Conservation (phyloP, 2,329 filamentous ascomycete species). For the Tolypocladium amazonense region DNA sequence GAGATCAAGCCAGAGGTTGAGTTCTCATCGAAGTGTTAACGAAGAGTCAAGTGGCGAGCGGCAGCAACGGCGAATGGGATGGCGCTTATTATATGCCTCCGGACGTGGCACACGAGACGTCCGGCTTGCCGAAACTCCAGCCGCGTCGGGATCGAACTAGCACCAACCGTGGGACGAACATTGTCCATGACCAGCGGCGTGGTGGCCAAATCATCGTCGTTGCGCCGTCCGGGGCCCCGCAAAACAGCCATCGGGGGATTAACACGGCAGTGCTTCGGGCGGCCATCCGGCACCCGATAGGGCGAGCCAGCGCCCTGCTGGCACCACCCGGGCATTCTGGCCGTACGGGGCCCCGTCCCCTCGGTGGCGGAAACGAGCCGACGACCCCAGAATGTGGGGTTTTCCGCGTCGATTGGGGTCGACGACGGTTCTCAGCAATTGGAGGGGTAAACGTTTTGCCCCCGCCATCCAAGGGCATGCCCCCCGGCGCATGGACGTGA, state of each 20-base stretch:
- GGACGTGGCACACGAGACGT: neutral
- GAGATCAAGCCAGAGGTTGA: neutral
- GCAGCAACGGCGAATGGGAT: neutral
- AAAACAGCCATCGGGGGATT: neutral
- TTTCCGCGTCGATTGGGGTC: too few species aligned
- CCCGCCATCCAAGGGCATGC: too few species aligned
- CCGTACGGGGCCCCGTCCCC: neutral
- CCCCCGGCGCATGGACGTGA: too few species aligned
- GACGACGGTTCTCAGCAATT: neutral
- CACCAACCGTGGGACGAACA: neutral
- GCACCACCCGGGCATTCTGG: neutral
- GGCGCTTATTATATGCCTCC: neutral
- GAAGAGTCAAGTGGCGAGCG: neutral
- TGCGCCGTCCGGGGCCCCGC: neutral
- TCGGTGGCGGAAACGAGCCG: neutral
- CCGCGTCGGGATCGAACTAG: neutral
- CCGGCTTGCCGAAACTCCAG: neutral
- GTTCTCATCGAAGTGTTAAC: too few species aligned
- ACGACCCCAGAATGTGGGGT: neutral
- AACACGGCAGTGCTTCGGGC: neutral
- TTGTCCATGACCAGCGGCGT: neutral
- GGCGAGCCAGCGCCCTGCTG: neutral
- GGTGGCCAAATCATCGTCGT: neutral
- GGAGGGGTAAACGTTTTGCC: slow-evolving; percentile 14
- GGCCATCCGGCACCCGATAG: slow-evolving; percentile 1